Conservation (phyloP, 192 early-diverging fungal species). For the Entophlyctis luteolus region DNA sequence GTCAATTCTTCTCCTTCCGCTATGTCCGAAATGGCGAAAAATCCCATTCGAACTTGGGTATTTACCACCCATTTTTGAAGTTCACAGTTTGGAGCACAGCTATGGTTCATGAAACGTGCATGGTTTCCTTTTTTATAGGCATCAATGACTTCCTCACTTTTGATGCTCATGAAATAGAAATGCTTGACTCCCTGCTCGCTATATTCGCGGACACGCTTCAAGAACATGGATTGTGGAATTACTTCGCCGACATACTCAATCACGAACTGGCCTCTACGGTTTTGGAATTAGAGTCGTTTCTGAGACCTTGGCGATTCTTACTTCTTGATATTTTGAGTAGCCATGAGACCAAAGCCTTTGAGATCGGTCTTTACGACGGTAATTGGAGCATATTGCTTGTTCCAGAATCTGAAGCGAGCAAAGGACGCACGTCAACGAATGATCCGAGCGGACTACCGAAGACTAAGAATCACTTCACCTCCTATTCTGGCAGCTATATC, state of each 20-base stretch:
- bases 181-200: slow-evolving; percentile 76
- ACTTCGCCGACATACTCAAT: slow-evolving; percentile 99
- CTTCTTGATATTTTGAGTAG: slow-evolving; percentile 60
- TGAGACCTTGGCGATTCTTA: slow-evolving; percentile 33
- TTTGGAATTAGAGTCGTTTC: slow-evolving; percentile 1
- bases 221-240: slow-evolving; percentile 73
- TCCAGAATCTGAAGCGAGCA: slow-evolving; percentile 66
- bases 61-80: slow-evolving; percentile 97
- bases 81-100: slow-evolving; percentile 91
- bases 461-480: slow-evolving; percentile 40
- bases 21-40: slow-evolving; percentile 82
- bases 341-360: slow-evolving; percentile 92
- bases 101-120: slow-evolving; percentile 97
- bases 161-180: slow-evolving; percentile 97
- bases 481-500: slow-evolving; percentile 83
- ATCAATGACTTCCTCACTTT: slow-evolving; percentile 92
- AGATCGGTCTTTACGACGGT: slow-evolving; percentile 84
- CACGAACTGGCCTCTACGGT: slow-evolving; percentile 75
- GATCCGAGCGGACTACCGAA: background rate
- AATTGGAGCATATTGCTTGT: slow-evolving; percentile 75
- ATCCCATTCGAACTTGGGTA: slow-evolving; percentile 83
- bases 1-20: slow-evolving; percentile 83
- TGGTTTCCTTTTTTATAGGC: slow-evolving; percentile 88
- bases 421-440: background rate
- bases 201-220: slow-evolving; percentile 80